Evolutionary conservation across 2,329 filamentous ascomycete genomes (phyloP), one percentile per base, ranked within the genome.

Genomic region (Pseudogymnoascus sp.): DNA sequence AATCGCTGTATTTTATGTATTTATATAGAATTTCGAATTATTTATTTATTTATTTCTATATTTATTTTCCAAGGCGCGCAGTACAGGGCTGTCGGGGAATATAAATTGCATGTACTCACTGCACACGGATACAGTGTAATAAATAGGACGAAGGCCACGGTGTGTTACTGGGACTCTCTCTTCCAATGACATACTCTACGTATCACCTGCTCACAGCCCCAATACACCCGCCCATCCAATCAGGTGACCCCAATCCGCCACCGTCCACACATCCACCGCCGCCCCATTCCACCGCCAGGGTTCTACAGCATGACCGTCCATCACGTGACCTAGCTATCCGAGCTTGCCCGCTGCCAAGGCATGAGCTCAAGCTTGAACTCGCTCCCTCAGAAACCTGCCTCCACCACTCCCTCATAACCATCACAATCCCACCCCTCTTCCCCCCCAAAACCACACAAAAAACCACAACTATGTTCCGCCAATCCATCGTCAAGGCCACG

Each of bases 391-490:
- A 63, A 67, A 65, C 60, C 7, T 17, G 5, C 33, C 46, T 42
- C 56, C 31, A 61, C 63, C 29, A 29, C 63, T 17, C 44, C 62
- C 63, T 65, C 60, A 60, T 66, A 62, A 61, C 66, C 64, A 56
- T 61, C 56, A 64, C 64, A 59, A 35, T 66, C 19, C 38, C 35
- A 59, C 56, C n/a, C 35, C 15, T 23, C 50, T 31, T 31, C 13
- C 62, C 63, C 61, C 38, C 17, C 2, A 38, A 60, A 38, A 21
- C 19, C 1, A 60, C 50, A 60, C 61, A 66, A 63, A 64, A 65
- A 64, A 59, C 26, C 26, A 29, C 26, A 72, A 82, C 67, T 63
- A 92, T 93, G 89, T 82, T 90, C 73, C 87, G 88, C 74, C 76
- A 80, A 71, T 79, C 80, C 67, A 73, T 80, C 69, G 75, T 81